phyloP scores from a whole-genome alignment of 2,329 filamentous ascomycete species.

The Apiospora sp. region DNA sequence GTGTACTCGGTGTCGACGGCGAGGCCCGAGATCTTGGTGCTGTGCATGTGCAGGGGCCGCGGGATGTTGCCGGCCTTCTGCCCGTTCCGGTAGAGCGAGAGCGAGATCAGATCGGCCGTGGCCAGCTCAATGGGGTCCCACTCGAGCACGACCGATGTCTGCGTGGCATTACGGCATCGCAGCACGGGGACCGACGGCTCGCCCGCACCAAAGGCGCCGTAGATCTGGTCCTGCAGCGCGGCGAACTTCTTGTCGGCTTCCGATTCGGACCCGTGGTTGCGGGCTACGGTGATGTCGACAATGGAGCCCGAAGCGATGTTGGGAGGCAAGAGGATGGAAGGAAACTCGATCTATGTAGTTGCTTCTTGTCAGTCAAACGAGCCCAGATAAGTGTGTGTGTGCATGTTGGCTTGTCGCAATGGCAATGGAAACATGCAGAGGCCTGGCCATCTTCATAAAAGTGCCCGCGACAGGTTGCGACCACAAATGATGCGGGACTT shows the following conservation, averaged over 20 bases:
- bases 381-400: constrained; percentile 33
- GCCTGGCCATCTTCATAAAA: background rate
- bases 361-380: constrained; percentile 32
- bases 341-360: constrained; percentile 86
- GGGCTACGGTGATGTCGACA: constrained; percentile 94
- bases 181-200: constrained; percentile 81
- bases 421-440: background rate
- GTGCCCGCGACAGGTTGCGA: constrained; percentile 31
- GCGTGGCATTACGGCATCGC: constrained; percentile 94
- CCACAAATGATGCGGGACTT: constrained; percentile 12
- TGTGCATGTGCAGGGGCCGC: constrained; percentile 83
- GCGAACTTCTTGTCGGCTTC: constrained; percentile 80
- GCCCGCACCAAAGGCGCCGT: constrained; percentile 81
- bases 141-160: constrained; percentile 97
- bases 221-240: constrained; percentile 87
- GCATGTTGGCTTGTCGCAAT: background rate
- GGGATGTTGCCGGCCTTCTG: constrained; percentile 97
- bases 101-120: constrained; percentile 87
- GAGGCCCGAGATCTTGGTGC: constrained; percentile 95
- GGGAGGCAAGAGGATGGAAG: constrained; percentile 92
- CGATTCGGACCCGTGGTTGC: constrained; percentile 82
- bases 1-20: constrained; percentile 97
- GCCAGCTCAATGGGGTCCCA: constrained; percentile 96
- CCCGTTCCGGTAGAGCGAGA: constrained; percentile 93
- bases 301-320: constrained; percentile 97